Conservation (phyloP, 2,329 filamentous ascomycete genomes). For the Pseudogymnoascus sp. region DNA sequence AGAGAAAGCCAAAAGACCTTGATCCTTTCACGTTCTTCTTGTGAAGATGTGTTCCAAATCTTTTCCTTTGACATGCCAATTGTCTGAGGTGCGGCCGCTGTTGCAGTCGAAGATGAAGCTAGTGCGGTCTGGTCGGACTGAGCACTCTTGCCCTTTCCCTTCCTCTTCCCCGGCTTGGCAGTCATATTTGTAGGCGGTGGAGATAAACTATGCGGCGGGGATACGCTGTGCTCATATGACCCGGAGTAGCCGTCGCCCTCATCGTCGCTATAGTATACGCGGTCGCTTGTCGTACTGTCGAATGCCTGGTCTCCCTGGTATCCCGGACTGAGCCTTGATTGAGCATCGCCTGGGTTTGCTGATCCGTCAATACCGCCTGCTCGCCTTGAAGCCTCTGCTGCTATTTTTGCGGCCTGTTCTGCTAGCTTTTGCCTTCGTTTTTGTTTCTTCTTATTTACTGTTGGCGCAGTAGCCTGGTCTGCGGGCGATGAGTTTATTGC, state of each 20-base stretch:
- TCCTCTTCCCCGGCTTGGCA: slow-evolving; percentile 33
- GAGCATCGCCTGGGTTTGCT: neutral
- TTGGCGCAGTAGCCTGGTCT: slow-evolving; percentile 33
- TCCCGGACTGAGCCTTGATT: neutral
- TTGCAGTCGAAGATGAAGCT: slow-evolving; percentile 25
- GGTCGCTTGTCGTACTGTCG: slow-evolving; percentile 33
- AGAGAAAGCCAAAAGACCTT: slow-evolving; percentile 97
- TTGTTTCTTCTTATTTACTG: slow-evolving; percentile 88
- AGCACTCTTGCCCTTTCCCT: slow-evolving; percentile 30
- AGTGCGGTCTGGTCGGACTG: slow-evolving; percentile 13
- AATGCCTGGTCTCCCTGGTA: slow-evolving; percentile 31
- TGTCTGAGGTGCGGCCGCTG: slow-evolving; percentile 36
- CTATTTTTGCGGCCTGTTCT: slow-evolving; percentile 41
- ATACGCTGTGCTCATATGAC: slow-evolving; percentile 27
- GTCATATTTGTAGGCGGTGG: slow-evolving; percentile 16
- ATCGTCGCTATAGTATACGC: slow-evolving; percentile 50
- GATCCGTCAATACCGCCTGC: neutral
- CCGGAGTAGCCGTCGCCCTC: slow-evolving; percentile 30
- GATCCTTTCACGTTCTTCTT: slow-evolving; percentile 92
- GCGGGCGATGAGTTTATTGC: slow-evolving; percentile 22
- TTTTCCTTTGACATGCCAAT: slow-evolving; percentile 54
- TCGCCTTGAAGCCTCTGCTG: slow-evolving; percentile 19
- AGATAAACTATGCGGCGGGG: slow-evolving; percentile 23
- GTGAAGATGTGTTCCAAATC: slow-evolving; percentile 95
- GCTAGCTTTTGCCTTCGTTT: slow-evolving; percentile 83